phyloP scores from a whole-genome alignment of 2,329 filamentous ascomycete species.

The Microcyclosporella mali region DNA sequence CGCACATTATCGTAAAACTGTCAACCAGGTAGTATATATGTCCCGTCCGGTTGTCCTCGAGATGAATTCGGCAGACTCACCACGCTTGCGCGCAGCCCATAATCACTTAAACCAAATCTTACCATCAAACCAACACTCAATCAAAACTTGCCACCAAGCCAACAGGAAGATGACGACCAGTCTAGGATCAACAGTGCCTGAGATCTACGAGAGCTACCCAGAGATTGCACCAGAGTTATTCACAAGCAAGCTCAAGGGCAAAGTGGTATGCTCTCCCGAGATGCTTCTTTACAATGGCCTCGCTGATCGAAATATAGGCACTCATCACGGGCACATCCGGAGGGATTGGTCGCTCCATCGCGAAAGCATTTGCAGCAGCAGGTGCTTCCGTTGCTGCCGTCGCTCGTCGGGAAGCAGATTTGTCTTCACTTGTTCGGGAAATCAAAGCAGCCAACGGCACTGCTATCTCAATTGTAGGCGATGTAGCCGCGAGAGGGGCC shows the following conservation, averaged over 20 bases:
- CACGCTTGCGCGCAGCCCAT: too few relatives aligned
- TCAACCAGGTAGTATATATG: too few relatives aligned
- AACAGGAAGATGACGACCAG: not conserved
- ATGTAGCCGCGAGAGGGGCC: constrained; percentile 5
- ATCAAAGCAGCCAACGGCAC: constrained; percentile 8
- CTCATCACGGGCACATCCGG: constrained; percentile 22
- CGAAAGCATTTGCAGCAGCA: constrained; percentile 11
- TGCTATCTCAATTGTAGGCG: constrained; percentile 7
- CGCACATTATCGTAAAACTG: too few relatives aligned
- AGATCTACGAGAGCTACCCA: constrained; percentile 14
- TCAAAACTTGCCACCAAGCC: too few relatives aligned
- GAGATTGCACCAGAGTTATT: constrained; percentile 11
- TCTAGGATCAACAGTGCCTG: constrained; percentile 7
- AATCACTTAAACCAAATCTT: too few relatives aligned
- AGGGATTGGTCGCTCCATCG: constrained; percentile 14
- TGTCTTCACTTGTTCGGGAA: constrained; percentile 8
- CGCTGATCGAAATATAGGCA: too few relatives aligned
- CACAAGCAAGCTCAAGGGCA: constrained; percentile 15
- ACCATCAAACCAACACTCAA: too few relatives aligned
- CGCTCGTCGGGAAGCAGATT: constrained; percentile 12
- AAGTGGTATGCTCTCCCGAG: constrained; percentile 7
- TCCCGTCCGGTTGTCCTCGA: too few relatives aligned
- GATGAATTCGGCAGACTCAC: too few relatives aligned
- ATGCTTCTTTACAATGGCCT: too few relatives aligned
- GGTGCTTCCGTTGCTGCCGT: constrained; percentile 12